phyloP scores from a whole-genome alignment of 1,139 yeast species.

The Pichia cactophila region DNA sequence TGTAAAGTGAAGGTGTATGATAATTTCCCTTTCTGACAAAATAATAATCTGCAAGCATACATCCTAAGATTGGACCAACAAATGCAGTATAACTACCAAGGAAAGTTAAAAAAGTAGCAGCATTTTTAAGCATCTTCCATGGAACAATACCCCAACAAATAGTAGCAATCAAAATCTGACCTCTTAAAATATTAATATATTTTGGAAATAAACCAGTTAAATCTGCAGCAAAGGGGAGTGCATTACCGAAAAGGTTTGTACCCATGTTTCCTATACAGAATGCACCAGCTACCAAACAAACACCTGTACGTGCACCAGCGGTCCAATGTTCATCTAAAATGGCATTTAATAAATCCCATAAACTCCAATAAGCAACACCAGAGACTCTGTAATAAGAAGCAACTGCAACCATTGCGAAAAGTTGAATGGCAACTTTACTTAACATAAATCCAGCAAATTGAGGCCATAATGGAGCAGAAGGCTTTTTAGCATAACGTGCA shows the following conservation, averaged over 20 bases:
- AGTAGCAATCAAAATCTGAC: conserved; percentile 67
- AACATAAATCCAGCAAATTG: conserved; percentile 22
- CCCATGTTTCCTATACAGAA: conserved; percentile 42
- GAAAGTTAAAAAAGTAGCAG: conserved; percentile 54
- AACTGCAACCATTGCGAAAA: conserved; percentile 24
- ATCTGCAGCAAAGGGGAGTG: conserved; percentile 53
- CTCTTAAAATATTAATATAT: conserved; percentile 71
- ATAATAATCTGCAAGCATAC: conserved; percentile 29
- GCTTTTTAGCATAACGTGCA: conserved; percentile 31
- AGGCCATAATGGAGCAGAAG: conserved; percentile 26
- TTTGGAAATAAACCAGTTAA: conserved; percentile 74
- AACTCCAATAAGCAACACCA: conserved; percentile 25
- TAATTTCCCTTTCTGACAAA: conserved; percentile 27
- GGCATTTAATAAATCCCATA: conserved; percentile 23
- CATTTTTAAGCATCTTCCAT: conserved; percentile 47
- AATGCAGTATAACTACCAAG: conserved; percentile 12
- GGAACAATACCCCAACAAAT: conserved; percentile 76
- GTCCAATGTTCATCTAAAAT: conserved; percentile 29
- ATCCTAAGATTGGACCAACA: conserved; percentile 30
- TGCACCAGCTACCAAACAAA: conserved; percentile 39
- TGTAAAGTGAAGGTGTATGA: conserved; percentile 28
- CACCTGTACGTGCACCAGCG: conserved; percentile 38
- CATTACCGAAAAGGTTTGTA: conserved; percentile 42
- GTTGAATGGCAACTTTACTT: conserved; percentile 21
- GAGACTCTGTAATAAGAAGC: conserved; percentile 22